phyloP scores from a whole-genome alignment of 148 eudicot genomes.

The Persicaria tinctoria region DNA sequence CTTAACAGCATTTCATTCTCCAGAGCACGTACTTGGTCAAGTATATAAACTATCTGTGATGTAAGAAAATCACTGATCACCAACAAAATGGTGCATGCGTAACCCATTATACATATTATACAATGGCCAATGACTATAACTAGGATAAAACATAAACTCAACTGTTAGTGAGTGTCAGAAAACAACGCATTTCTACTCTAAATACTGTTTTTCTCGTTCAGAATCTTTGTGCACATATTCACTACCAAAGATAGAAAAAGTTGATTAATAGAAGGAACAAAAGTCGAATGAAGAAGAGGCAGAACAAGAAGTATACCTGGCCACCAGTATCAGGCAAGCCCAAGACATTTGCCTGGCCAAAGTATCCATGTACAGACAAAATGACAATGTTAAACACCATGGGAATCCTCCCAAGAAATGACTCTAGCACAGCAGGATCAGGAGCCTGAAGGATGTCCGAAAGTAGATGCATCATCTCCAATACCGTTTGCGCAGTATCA shows the following conservation, averaged over 20 bases:
- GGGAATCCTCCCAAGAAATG: conserved; percentile 86
- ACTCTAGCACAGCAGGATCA: conserved; percentile 77
- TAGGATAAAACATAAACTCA: not conserved
- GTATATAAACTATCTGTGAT: conserved; percentile 79
- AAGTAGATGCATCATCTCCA: conserved; percentile 91
- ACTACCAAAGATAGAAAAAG: not conserved
- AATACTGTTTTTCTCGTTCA: not conserved
- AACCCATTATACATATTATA: not conserved
- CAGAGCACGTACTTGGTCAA: conserved; percentile 96
- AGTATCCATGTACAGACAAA: conserved; percentile 83
- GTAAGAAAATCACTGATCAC: not conserved
- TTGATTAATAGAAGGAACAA: not conserved
- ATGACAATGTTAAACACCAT: conserved; percentile 97
- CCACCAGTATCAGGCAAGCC: conserved; percentile 99
- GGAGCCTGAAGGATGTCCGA: conserved; percentile 96
- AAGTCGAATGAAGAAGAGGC: conserved; percentile 1
- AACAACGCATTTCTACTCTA: not conserved
- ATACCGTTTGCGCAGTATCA: conserved; percentile 56
- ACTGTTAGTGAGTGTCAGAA: not conserved
- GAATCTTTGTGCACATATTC: not conserved
- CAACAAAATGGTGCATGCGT: not conserved
- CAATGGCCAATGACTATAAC: not conserved
- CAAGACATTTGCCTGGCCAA: conserved; percentile 96
- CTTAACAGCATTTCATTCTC: conserved; percentile 78
- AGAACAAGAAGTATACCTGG: conserved; percentile 43